Conservation (phyloP, 1,284 basidiomycete species). For the Cutaneotrichosporon sp. region DNA sequence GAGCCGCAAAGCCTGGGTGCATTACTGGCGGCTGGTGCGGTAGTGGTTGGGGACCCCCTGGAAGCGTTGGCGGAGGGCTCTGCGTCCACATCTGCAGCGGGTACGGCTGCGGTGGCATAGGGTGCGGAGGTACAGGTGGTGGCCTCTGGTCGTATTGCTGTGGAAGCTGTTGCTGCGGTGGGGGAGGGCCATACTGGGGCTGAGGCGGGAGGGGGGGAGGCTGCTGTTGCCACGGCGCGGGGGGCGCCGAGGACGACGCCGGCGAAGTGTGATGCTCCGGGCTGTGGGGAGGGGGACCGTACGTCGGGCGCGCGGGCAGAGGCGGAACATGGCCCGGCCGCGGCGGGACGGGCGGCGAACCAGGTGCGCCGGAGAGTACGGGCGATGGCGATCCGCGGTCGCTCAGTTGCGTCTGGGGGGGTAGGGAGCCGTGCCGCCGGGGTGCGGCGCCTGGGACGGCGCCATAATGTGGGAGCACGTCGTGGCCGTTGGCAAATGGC, state of each 20-base stretch:
- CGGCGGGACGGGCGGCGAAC: slow-evolving; percentile 19
- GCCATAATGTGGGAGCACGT: slow-evolving; percentile 33
- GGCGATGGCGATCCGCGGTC: not conserved
- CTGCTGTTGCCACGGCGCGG: slow-evolving; percentile 1
- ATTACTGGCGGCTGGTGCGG: slow-evolving; percentile 1
- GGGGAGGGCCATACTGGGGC: too few relatives aligned
- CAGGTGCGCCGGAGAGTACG: slow-evolving; percentile 19
- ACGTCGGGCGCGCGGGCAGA: slow-evolving; percentile 15
- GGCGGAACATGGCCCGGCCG: slow-evolving; percentile 21
- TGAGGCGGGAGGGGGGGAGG: not conserved
- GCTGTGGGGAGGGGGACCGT: not conserved
- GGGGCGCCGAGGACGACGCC: not conserved
- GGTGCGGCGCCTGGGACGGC: slow-evolving; percentile 29
- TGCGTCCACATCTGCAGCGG: slow-evolving; percentile 3
- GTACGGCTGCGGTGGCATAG: slow-evolving; percentile 1
- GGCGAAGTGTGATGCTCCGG: slow-evolving; percentile 1
- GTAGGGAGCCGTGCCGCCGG: not conserved
- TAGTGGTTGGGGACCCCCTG: slow-evolving; percentile 8
- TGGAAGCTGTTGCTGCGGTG: too few relatives aligned
- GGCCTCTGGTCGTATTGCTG: too few relatives aligned
- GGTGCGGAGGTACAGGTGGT: too few relatives aligned
- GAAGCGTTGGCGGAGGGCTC: not conserved
- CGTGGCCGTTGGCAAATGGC: slow-evolving; percentile 16
- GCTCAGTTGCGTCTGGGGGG: not conserved
- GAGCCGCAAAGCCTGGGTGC: too few relatives aligned